Evolutionary conservation across 139 green algal genomes (phyloP), one percentile per base, ranked within the genome.

Genomic region (Chlamydomonas urium): DNA sequence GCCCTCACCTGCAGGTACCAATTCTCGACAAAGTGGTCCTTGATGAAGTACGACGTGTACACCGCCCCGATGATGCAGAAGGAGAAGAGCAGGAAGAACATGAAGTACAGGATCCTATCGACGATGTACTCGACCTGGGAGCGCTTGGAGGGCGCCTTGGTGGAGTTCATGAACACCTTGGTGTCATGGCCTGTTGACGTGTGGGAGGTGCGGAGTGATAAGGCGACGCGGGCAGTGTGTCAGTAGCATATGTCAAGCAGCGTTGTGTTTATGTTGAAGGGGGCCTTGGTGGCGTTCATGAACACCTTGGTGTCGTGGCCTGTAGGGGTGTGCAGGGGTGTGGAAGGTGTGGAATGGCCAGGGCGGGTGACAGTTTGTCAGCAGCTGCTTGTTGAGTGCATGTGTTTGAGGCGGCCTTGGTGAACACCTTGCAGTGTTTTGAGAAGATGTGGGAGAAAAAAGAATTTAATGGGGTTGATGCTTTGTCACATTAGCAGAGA

Each of bases 241-340:
- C 33, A 34, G 17, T 28, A 48, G 38, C 2, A 31, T 65, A 38
- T 33, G 10, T 34, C 4, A 32, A 66, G 21, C n/a, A 56, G n/a
- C n/a, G n/a, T n/a, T 3, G 17, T 71, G 67, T 29, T 37, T 4
- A 19, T 2, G 36, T 95, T 95, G 48, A 71, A 87, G 1, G 87
- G 90, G 8, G 86, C 67, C 31, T 76, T 67, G 6, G 81, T 89
- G 17, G 86, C 56, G 78, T 95, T 95, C 69, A 81, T 85, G 78
- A 88, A 85, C 42, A 89, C 86, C 79, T 94, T 94, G 38, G 80
- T 89, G 29, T 96, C 89, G 65, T 91, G 85, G 21, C 90, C 90
- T 75, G 86, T 45, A 47, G 10, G 42, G 14, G 42, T 53, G 42
- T 53, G 42, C 17, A n/a, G 10, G 42, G 10, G 42, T 53, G 42